A percentile compares a stretch with the other conserved stretches of the same genome.
phyloP scores from a whole-genome alignment of 2,329 filamentous ascomycete species.

The Colletotrichum tropicale region DNA sequence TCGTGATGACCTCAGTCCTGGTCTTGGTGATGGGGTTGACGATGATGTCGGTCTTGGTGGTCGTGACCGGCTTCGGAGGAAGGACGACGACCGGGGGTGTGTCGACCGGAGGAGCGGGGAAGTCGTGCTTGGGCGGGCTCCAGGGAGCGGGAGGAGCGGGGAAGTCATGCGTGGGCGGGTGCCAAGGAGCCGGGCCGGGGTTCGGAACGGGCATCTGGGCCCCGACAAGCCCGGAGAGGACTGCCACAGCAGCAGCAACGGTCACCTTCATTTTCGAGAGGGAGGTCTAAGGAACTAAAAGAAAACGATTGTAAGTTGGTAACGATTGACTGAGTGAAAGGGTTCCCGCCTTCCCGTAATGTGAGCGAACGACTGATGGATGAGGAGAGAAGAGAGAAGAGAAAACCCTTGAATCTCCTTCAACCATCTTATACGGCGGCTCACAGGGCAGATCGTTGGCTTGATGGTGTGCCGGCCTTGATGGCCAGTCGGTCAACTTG shows the following conservation, averaged over 20 bases:
- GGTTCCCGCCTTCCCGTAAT: constrained; percentile 5
- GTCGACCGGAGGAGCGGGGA: background rate
- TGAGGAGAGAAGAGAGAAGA: background rate
- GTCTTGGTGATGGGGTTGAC: background rate
- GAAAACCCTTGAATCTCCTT: background rate
- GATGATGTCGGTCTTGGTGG: background rate
- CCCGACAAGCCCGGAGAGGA: constrained; percentile 11
- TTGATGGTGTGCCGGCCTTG: background rate
- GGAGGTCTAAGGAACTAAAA: background rate
- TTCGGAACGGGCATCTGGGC: background rate
- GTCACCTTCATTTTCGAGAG: constrained; percentile 13
- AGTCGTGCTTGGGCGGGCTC: background rate
- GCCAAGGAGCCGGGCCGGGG: background rate
- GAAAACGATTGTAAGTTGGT: background rate
- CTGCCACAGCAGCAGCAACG: background rate
- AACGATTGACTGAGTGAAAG: constrained; percentile 18
- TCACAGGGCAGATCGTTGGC: background rate
- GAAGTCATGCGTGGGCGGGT: background rate
- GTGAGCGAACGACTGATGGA: constrained; percentile 17
- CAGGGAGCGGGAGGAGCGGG: background rate
- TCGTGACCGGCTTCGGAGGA: background rate
- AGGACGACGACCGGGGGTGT: background rate
- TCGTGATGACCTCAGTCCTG: background rate
- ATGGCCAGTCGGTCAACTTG: background rate
- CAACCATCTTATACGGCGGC: background rate